Conservation (phyloP, 441 rosid genomes). For the Euphorbia corollata region DNA sequence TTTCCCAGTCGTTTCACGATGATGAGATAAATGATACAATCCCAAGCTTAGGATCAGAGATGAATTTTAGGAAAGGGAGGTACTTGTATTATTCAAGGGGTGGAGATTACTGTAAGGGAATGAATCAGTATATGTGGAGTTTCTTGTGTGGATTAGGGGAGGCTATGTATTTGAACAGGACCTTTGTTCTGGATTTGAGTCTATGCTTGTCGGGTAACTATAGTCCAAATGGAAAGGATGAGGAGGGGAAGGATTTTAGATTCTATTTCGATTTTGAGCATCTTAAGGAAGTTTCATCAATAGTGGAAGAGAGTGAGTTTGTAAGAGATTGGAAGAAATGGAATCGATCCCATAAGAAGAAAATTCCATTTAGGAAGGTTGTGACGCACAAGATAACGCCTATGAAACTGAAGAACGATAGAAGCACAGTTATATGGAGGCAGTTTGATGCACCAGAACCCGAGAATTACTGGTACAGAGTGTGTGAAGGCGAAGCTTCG, state of each 20-base stretch:
- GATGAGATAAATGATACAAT: slow-evolving; percentile 88
- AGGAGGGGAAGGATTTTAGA: slow-evolving; percentile 86
- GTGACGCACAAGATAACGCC: slow-evolving; percentile 57
- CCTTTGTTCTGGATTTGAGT: slow-evolving; percentile 84
- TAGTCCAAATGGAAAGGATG: slow-evolving; percentile 58
- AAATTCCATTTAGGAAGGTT: slow-evolving; percentile 62
- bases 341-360: slow-evolving; percentile 58
- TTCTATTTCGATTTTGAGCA: slow-evolving; percentile 94
- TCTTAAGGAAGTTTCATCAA: slow-evolving; percentile 67
- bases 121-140: slow-evolving; percentile 97
- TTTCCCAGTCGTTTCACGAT: slow-evolving; percentile 32
- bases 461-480: slow-evolving; percentile 90
- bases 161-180: slow-evolving; percentile 83
- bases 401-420: slow-evolving; percentile 62
- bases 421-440: slow-evolving; percentile 71
- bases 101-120: slow-evolving; percentile 90
- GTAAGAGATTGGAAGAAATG: slow-evolving; percentile 71
- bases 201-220: slow-evolving; percentile 65
- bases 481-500: slow-evolving; percentile 83
- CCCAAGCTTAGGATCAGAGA: slow-evolving; percentile 60
- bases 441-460: slow-evolving; percentile 88
- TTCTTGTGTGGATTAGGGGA: slow-evolving; percentile 94
- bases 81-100: slow-evolving; percentile 84
- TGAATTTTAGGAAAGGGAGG: slow-evolving; percentile 62
- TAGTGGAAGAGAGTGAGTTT: slow-evolving; percentile 77